These are phyloP conservation scores for Silene noctiflora DNA, from an alignment of 179 eudicot genomes.

Conservation along the genomic window DNA sequence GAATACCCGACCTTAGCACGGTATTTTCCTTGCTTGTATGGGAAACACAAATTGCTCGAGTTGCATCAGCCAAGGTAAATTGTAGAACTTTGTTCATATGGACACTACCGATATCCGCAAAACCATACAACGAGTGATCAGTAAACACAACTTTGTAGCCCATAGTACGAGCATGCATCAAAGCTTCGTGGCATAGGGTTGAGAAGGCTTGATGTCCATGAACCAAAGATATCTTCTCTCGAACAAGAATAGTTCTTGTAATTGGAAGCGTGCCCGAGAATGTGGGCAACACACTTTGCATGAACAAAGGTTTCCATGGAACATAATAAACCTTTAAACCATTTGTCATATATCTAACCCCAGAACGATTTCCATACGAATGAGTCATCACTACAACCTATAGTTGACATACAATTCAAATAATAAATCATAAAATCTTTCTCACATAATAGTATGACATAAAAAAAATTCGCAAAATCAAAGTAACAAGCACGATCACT, in stretches of 20 bases:
- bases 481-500: conserved; percentile 1
- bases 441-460: not conserved
- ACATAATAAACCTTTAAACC: conserved; percentile 88
- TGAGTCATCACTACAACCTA: conserved; percentile 98
- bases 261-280: conserved; percentile 92
- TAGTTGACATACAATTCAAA: conserved; percentile 8
- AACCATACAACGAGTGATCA: conserved; percentile 95
- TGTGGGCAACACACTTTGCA: conserved; percentile 93
- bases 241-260: conserved; percentile 69
- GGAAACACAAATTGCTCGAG: conserved; percentile 92
- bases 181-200: conserved; percentile 93
- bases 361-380: conserved; percentile 80
- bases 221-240: conserved; percentile 80
- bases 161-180: conserved; percentile 98
- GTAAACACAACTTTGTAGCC: conserved; percentile 92
- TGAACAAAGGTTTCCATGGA: conserved; percentile 89
- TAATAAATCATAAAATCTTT: not conserved
- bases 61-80: conserved; percentile 92
- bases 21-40: conserved; percentile 98
- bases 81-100: conserved; percentile 98
- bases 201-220: conserved; percentile 99
- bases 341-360: conserved; percentile 84
- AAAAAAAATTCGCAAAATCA: conserved; percentile 7
- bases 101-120: conserved; percentile 90
- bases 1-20: conserved; percentile 81